A percentile compares a stretch with the other conserved stretches of the same genome.
These are phyloP conservation scores for Malania oleifera DNA, from an alignment of 164 flowering plant species.

Conservation along the genomic window DNA sequence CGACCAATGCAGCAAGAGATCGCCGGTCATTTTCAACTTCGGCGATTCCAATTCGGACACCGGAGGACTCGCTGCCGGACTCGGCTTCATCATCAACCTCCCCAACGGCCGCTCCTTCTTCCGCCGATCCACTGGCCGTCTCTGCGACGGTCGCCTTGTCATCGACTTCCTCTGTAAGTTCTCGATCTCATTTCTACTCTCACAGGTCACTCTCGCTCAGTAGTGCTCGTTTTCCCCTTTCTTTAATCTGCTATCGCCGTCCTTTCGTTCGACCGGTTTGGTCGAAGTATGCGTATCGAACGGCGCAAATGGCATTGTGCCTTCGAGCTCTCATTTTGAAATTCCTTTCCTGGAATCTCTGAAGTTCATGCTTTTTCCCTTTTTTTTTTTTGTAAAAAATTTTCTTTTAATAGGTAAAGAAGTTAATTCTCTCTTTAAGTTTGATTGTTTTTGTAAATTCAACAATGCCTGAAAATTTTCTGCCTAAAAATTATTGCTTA, in stretches of 20 bases:
- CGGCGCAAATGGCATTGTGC: too few relatives aligned
- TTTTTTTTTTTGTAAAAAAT: too few relatives aligned
- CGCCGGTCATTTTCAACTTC: slow-evolving; percentile 55
- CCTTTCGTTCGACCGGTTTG: not conserved
- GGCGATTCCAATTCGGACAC: slow-evolving; percentile 79
- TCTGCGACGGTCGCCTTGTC: slow-evolving; percentile 62
- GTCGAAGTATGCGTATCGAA: too few relatives aligned
- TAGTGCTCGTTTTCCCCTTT: not conserved
- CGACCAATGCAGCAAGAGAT: slow-evolving; percentile 16
- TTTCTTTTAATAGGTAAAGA: too few relatives aligned
- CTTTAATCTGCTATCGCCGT: not conserved
- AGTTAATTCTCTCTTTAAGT: too few relatives aligned
- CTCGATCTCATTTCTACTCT: not conserved
- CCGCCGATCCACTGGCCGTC: slow-evolving; percentile 46
- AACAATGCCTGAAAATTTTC: too few relatives aligned
- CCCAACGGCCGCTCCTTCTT: slow-evolving; percentile 64
- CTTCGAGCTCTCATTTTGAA: too few relatives aligned
- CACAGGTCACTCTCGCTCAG: not conserved
- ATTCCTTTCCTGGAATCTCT: too few relatives aligned
- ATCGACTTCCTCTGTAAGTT: slow-evolving; percentile 62
- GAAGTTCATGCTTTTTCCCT: too few relatives aligned
- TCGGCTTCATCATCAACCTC: slow-evolving; percentile 41
- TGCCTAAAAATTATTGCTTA: too few relatives aligned
- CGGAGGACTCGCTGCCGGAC: slow-evolving; percentile 64
- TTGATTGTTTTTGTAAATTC: too few relatives aligned